Evolutionary conservation across 2,329 filamentous ascomycete species (phyloP).

Genomic region (Keithomyces neogunnii): DNA sequence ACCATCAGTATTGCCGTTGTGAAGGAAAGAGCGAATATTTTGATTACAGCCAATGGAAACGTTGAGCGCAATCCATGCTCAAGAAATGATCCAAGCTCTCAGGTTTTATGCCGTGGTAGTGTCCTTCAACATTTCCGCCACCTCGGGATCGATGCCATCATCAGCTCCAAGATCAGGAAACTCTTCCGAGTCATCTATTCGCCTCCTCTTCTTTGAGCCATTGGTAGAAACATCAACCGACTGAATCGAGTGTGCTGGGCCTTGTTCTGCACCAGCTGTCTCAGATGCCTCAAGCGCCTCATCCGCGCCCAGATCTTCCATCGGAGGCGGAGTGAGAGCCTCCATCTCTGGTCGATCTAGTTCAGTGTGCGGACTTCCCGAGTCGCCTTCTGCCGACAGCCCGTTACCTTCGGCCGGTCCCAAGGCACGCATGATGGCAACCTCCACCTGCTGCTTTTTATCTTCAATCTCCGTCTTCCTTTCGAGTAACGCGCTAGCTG

Average conservation of each 20-base stretch:
- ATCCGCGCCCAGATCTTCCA: constrained; percentile 30
- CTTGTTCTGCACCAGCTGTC: constrained; percentile 21
- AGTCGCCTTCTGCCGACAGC: constrained; percentile 37
- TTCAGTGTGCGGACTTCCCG: constrained; percentile 43
- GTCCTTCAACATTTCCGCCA: constrained; percentile 45
- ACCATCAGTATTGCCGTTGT: no score
- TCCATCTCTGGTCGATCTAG: constrained; percentile 74
- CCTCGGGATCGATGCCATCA: constrained; percentile 48
- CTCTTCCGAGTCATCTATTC: constrained; percentile 41
- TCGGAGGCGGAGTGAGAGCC: constrained; percentile 72
- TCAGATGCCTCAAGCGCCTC: constrained; percentile 10
- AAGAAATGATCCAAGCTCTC: constrained; percentile 3
- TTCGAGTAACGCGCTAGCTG: constrained; percentile 54
- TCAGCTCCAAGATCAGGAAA: constrained; percentile 46
- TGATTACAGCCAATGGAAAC: neutral
- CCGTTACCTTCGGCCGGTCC: constrained; percentile 47
- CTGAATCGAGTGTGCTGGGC: constrained; percentile 36
- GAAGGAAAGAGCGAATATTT: no score
- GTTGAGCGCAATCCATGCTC: constrained; percentile 2
- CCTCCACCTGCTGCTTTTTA: constrained; percentile 83
- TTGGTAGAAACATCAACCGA: constrained; percentile 41
- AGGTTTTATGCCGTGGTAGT: constrained; percentile 10
- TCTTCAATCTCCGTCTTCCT: constrained; percentile 66
- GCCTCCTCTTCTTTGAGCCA: constrained; percentile 48
- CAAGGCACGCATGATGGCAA: constrained; percentile 80